Evolutionary conservation across 2,329 filamentous ascomycete genomes (phyloP), one percentile per base, ranked within the genome.

Genomic region (Neopestalotiopsis sp.): DNA sequence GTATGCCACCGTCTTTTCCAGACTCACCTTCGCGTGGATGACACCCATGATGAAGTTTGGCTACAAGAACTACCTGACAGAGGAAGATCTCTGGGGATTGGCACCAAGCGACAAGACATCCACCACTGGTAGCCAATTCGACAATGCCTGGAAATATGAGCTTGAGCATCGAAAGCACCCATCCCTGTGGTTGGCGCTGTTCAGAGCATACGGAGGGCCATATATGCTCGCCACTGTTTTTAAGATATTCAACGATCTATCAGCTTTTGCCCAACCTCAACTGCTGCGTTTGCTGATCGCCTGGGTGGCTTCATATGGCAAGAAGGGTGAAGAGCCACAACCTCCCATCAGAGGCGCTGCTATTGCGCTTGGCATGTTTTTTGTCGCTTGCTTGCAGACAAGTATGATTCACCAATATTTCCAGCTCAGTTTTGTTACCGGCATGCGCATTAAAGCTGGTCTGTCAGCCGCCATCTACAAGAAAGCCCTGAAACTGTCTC

Each of bases 21-120:
- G 93, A 65, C 87, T 99, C 61, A 97, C 95, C 0, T 99, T 99
- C 80, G 91, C 92, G 67, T 99, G 96, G 96, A 98, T 99, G 95
- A 98, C 96, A 0, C 95, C 96, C 0, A 84, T 99, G 88, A 99
- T 99, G 96, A 94, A 91, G 77, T 92, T 92, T 77, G 96, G 96
- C 1, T 98, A 99, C 84, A 93, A 92, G 77, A 90, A 95, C 69
- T 99, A 90, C 79, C 85, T 99, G 71, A 97, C 94, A 1, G 94
- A 98, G 79, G 94, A 98, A 72, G 95, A 99, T 79, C 87, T 99
- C 30, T 99, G 97, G 97, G 95, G 94, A 70, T 85, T 99, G 69
- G 89, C 94, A 56, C 91, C 90, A 76, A 84, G 88, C 69, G 95
- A 98, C 78, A 92, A 92, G 42, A 97, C 95, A 12, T 89, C 89